Evolutionary conservation across 176 grass and related monocot genomes (phyloP).

Genomic region (Tillandsia leiboldiana): DNA sequence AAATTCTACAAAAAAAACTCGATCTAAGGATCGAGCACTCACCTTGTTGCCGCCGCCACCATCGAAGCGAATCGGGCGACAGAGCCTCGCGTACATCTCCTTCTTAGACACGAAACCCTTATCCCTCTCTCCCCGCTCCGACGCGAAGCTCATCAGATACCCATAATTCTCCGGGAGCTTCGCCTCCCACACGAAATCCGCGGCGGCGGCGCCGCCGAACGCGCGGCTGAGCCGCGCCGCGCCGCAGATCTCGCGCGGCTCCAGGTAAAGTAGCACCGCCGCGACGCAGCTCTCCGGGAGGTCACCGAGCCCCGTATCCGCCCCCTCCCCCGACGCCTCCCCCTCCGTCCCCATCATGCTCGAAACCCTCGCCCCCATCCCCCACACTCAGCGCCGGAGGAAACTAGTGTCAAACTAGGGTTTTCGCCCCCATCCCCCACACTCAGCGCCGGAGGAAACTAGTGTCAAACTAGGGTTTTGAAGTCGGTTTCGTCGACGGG

Average conservation of each 20-base stretch:
- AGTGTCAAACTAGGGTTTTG: too few species aligned
- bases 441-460: too few species aligned
- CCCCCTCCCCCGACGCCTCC: neutral
- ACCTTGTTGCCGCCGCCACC: conserved; percentile 56
- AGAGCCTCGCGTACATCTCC: conserved; percentile 71
- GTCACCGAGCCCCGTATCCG: conserved; percentile 49
- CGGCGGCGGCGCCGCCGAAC: conserved; percentile 59
- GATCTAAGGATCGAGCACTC: neutral
- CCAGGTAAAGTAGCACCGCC: conserved; percentile 51
- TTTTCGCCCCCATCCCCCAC: conserved; percentile 41
- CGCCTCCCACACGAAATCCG: conserved; percentile 81
- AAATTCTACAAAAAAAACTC: neutral
- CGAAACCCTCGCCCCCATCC: conserved; percentile 71
- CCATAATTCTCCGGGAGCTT: conserved; percentile 80
- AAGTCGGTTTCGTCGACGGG: too few species aligned
- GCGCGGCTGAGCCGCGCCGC: conserved; percentile 54
- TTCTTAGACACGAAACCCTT: conserved; percentile 32
- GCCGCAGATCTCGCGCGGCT: conserved; percentile 72
- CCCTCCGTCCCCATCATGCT: conserved; percentile 33
- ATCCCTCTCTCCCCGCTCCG: conserved; percentile 19
- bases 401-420: too few species aligned
- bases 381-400: neutral
- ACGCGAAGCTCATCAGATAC: conserved; percentile 50
- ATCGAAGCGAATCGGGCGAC: conserved; percentile 53
- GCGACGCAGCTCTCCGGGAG: conserved; percentile 81